Base-by-base conservation (phyloP, 257 asterid species). In the Przewalskia tangutica region DNA sequence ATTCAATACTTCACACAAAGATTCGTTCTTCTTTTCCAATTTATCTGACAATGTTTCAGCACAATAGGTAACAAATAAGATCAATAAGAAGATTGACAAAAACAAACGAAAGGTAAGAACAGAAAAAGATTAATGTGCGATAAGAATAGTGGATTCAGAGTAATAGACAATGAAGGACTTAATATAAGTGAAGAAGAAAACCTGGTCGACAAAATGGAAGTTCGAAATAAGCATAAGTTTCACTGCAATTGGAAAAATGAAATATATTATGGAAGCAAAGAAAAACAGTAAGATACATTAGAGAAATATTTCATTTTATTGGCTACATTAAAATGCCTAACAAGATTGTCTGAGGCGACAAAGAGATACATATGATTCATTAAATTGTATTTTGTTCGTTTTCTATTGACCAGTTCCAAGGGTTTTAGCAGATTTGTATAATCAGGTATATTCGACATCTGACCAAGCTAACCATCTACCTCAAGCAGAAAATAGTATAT, bases 171-270 rank as follows among this genome's bases (percentile, higher is more conserved):
- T 70, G 58, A 46, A 20, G 58, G 38, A 40, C 54, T 77, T 56
- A 6, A 66, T 27, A 46, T 36, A n/a, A 76, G 62, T 38, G 32
- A 77, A 84, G 80, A 81, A 84, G 50, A 54, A 40, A 55, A 84
- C 84, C 84, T 84, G 87, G 82, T 54, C 12, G 82, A 81, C 87
- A 84, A 77, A 84, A 84, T 27, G 84, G 86, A 17, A 84, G 82
- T 58, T 67, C 76, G 80, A 32, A 84, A 68, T 76, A 84, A 12
- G 84, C 76, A 67, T 84, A 81, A 36, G 80, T 84, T 75, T 84
- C 86, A 54, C 84, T 84, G 82, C 67, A 38, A 32, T 8, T 54
- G 58, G 17, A 63, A 51, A 60, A 32, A 56, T 50, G 36, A 76
- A 59, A 14, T 14, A 20, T 36, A 18, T 70, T 23, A 58, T 9